Base-by-base conservation (phyloP, 2,329 filamentous ascomycete genomes). In the Shiraia sp. region DNA sequence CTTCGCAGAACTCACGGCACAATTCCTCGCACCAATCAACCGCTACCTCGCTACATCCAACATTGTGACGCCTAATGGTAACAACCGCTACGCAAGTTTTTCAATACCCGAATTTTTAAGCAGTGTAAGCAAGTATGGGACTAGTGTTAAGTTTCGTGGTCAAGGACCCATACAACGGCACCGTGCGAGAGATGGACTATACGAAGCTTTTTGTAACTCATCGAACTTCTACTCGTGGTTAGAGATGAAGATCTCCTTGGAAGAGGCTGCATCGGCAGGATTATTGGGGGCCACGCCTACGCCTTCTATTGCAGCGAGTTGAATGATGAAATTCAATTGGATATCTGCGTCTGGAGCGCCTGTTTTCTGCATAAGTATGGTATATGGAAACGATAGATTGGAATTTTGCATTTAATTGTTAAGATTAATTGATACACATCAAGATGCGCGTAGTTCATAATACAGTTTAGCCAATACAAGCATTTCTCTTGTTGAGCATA, bases 161-260 rank as follows among this genome's bases (percentile, higher is more conserved):
- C 63, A 69, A 22, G 58, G 58, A 1, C 67, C 68, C 1, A 55
- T 72, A 5, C 68, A 70, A 50, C 48, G 65, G 35, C 69, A 72
- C 42, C 51, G 57, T 17, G 57, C 59, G 3, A 51, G 68, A 16
- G 68, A 72, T 37, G 59, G 49, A 1, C 32, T 73, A 19, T 73
- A 73, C 40, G 63, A 59, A 37, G 52, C 40, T 6, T 73, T 72
- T 45, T 72, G 69, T 36, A 53, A 51, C 17, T 66, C 61, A 4
- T 55, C 66, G 6, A 72, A 70, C 30, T 73, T 72, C 36, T 71
- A 71, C 39, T 66, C 63, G 10, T 72, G 69, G 67, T 45, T 73
- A 14, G 68, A 73, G 23, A 71, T 72, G 68, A 73, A 72, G 49
- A 55, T 71, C 12, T 58, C 54, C 12, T 42, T 72, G 26, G 70